A percentile compares a stretch with the other conserved stretches of the same genome.
These are phyloP conservation scores for Linum trigynum DNA, from an alignment of 345 rosid genomes.

Conservation along the genomic window DNA sequence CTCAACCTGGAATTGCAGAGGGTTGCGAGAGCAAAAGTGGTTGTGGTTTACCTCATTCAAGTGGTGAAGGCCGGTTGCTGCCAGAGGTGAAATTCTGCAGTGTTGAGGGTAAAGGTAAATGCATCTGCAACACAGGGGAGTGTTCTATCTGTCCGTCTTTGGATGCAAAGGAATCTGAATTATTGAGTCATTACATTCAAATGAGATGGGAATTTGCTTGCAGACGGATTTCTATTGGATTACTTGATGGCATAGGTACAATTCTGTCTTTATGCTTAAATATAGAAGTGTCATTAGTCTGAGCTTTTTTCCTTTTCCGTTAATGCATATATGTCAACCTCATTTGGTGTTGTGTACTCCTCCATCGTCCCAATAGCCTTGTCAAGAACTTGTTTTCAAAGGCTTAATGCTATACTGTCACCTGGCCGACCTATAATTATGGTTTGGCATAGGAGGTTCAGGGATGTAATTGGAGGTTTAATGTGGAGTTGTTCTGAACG, in stretches of 20 bases:
- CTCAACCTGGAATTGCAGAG: conserved; percentile 20
- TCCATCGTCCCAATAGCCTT: too few species aligned
- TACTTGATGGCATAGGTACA: conserved; percentile 61
- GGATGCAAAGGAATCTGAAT: conserved; percentile 42
- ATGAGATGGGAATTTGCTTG: conserved; percentile 62
- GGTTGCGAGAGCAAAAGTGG: conserved; percentile 14
- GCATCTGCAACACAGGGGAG: conserved; percentile 52
- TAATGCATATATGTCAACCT: neutral
- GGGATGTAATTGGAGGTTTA: neutral
- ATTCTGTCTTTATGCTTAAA: neutral
- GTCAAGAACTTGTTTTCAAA: too few species aligned
- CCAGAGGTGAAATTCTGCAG: conserved; percentile 22
- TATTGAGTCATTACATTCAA: conserved; percentile 30
- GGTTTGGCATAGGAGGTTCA: too few species aligned
- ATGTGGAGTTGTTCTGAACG: neutral
- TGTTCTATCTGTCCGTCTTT: conserved; percentile 47
- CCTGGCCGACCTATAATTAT: neutral
- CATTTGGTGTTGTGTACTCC: neutral
- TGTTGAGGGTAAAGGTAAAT: conserved; percentile 22
- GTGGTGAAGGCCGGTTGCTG: conserved; percentile 18
- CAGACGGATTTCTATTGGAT: conserved; percentile 46
- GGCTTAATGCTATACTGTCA: neutral
- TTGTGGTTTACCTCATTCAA: conserved; percentile 16
- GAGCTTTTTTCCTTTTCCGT: neutral
- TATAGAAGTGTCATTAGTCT: neutral